These are phyloP conservation scores for Paracamarosporium sp. DNA, from an alignment of 2,329 filamentous ascomycete species.

Conservation along the genomic window DNA sequence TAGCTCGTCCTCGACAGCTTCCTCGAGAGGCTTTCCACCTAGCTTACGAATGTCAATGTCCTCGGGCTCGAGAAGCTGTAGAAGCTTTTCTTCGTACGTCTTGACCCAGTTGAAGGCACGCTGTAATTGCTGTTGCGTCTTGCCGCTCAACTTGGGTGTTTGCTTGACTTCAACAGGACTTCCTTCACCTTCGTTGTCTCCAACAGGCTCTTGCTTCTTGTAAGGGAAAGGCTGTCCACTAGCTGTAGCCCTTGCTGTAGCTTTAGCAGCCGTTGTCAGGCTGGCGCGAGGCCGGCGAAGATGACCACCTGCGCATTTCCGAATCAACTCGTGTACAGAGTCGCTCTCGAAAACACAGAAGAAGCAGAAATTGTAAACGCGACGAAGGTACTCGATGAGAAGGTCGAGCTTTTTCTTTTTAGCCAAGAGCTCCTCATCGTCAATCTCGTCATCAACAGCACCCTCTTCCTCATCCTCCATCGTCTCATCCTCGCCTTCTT, in stretches of 20 bases:
- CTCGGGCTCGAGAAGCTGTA: conserved; percentile 90
- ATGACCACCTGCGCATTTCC: conserved; percentile 97
- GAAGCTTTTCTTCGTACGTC: conserved; percentile 96
- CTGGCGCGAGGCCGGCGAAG: conserved; percentile 88
- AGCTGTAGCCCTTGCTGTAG: conserved; percentile 84
- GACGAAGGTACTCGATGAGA: conserved; percentile 92
- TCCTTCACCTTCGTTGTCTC: conserved; percentile 68
- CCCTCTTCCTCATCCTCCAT: conserved; percentile 70
- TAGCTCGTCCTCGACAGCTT: conserved; percentile 86
- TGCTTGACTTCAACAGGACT: conserved; percentile 77
- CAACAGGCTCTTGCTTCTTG: conserved; percentile 74
- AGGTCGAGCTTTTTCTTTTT: conserved; percentile 98
- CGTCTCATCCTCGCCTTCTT: conserved; percentile 74
- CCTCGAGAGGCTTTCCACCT: conserved; percentile 84
- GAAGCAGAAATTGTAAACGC: conserved; percentile 99
- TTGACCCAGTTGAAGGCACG: conserved; percentile 98
- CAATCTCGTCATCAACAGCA: conserved; percentile 76
- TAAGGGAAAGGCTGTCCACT: conserved; percentile 82
- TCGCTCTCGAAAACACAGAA: conserved; percentile 99
- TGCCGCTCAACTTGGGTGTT: conserved; percentile 68
- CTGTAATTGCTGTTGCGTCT: conserved; percentile 89
- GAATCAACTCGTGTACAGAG: conserved; percentile 91
- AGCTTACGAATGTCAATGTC: conserved; percentile 87
- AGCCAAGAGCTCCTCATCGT: conserved; percentile 85
- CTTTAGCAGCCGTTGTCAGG: conserved; percentile 81